Conservation (phyloP, 1,139 yeast genomes). For the Scheffersomyces illinoinensis region DNA sequence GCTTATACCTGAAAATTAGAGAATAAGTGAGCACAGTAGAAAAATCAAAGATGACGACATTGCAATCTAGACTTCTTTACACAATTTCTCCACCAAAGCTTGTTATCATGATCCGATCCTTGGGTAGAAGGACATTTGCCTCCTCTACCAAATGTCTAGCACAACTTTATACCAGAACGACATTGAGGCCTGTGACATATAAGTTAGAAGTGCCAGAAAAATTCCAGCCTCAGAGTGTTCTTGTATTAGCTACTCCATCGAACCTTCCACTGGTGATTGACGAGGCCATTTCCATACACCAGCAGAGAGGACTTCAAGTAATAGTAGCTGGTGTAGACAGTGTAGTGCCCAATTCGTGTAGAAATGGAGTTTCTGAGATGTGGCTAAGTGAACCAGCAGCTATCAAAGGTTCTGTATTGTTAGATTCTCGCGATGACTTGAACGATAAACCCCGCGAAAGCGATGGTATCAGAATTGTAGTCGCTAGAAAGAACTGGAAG, state of each 20-base stretch:
- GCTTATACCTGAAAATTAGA: neutral
- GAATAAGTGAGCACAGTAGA: neutral
- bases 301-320: constrained; percentile 35
- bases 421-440: constrained; percentile 27
- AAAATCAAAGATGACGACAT: neutral
- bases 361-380: constrained; percentile 48
- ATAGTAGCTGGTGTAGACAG: constrained; percentile 53
- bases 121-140: neutral
- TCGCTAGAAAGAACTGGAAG: constrained; percentile 43
- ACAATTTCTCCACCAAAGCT: neutral
- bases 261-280: constrained; percentile 36
- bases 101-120: neutral
- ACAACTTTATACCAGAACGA: constrained; percentile 7
- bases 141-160: constrained; percentile 1
- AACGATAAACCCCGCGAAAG: constrained; percentile 24
- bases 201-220: constrained; percentile 6
- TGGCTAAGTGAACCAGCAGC: constrained; percentile 41
- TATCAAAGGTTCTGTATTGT: constrained; percentile 20
- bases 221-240: constrained; percentile 9
- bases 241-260: constrained; percentile 45
- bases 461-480: constrained; percentile 36
- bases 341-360: constrained; percentile 33
- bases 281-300: constrained; percentile 30
- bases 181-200: constrained; percentile 10
- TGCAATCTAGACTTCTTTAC: neutral